Percentiles rank a stretch among this genome's conserved stretches.
Conservation (phyloP, 2,329 filamentous ascomycete genomes). For the Cladosporium halotolerans region DNA sequence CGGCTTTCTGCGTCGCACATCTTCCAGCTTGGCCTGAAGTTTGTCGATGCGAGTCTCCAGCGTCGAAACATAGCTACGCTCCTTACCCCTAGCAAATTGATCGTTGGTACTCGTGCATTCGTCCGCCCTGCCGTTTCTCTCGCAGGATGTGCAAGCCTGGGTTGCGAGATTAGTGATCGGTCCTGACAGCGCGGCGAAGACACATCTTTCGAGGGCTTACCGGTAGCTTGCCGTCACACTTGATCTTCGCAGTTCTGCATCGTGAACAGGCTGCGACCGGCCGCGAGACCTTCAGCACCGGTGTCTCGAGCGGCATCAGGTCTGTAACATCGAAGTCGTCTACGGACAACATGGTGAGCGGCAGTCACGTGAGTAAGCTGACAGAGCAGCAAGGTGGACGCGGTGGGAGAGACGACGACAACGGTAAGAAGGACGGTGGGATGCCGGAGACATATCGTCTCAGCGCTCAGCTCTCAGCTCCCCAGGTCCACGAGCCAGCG, state of each 20-base stretch:
- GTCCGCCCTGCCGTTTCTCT: slow-evolving; percentile 76
- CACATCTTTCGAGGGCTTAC: slow-evolving; percentile 13
- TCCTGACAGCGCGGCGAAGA: neutral
- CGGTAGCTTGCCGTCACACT: slow-evolving; percentile 94
- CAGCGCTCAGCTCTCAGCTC: neutral
- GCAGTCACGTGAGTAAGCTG: neutral
- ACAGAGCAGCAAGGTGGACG: neutral
- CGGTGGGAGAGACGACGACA: neutral
- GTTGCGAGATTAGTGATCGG: neutral
- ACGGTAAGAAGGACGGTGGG: neutral
- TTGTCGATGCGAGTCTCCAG: slow-evolving; percentile 88
- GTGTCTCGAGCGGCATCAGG: slow-evolving; percentile 47
- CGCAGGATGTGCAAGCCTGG: slow-evolving; percentile 80
- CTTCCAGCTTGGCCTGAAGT: slow-evolving; percentile 67
- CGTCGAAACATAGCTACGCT: slow-evolving; percentile 92
- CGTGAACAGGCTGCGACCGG: slow-evolving; percentile 74
- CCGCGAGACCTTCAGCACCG: slow-evolving; percentile 65
- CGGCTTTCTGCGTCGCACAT: slow-evolving; percentile 63
- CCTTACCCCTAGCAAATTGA: slow-evolving; percentile 91
- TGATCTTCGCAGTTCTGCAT: slow-evolving; percentile 89
- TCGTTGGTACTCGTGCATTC: slow-evolving; percentile 94
- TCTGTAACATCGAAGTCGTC: slow-evolving; percentile 22
- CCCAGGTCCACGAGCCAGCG: neutral
- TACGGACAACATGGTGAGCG: slow-evolving; percentile 10
- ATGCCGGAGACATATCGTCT: no score